Evolutionary conservation across 1,284 basidiomycete genomes (phyloP), one percentile per base, ranked within the genome.

Genomic region (Anthracocystis setariae): DNA sequence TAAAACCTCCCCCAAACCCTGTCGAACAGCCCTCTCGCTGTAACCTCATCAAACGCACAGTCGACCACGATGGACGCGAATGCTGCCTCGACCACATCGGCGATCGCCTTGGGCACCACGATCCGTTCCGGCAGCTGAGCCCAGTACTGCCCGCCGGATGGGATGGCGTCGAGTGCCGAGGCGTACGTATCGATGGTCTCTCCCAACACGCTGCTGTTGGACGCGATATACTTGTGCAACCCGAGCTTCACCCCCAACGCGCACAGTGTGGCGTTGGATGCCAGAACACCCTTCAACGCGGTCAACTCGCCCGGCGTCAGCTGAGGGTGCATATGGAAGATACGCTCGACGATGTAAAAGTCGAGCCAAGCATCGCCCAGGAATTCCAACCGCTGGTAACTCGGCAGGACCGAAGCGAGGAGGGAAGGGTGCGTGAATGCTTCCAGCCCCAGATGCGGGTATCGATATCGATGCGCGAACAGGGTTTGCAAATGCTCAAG

Each of bases 341-440:
- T 45, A 3, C 43, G 27, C 0, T 3, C n/a, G 1, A 76, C 73
- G 20, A 74, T 65, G 37, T 46, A 49, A 20, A 57, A 70, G 18
- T 79, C 77, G 5, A 79, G 25, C 44, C 73, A 61, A 3, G 76
- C 67, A 56, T 79, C 77, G 2, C 77, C 77, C 2, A 79, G 45
- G 42, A 78, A 79, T 47, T 78, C 77, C 13, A 79, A 56, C 7
- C 77, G 54, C 51, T 79, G 71, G 49, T 78, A 79, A 5, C 50
- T 60, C 0, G 76, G 73, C 12, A 76, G 45, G 3, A 65, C 49
- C 9, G 53, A 53, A 1, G 53, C 67, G 9, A 74, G 50, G 24
- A 72, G 49, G 1, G 58, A 59, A 1, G 76, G 64, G 32, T 79
- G 77, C 2, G 72, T 78, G 7, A 76, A 65, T 2, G 76, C 74